Base-by-base conservation (phyloP, 805 yeast genomes). In the Candida fluviatilis region DNA sequence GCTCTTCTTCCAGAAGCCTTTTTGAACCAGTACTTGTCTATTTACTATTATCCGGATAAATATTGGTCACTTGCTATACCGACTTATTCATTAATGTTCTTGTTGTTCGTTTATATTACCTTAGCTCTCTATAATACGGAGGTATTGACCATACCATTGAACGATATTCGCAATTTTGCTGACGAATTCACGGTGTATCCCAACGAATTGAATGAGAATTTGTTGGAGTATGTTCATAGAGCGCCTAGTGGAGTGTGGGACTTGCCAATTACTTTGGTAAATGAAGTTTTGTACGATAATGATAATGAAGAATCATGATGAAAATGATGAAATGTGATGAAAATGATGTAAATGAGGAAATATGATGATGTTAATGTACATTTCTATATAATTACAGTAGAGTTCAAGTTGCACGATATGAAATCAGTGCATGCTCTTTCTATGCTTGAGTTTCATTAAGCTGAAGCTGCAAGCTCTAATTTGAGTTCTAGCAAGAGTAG, bases 61-160 rank as follows among this genome's bases (percentile, higher is more conserved):
- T 84, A 90, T 80, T 93, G 98, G 99, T 82, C 95, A 2, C 55
- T 85, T 25, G 84, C 87, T 1, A 58, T 85, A 2, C 95, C 96
- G 3, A 70, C 86, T 11, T 77, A 76, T 47, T 70, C 82, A 4
- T 60, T 91, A 21, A 78, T 86, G 71, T 57, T 71, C 8, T 80
- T 90, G 88, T 61, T 81, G 13, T 89, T 77, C 52, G 75, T 73
- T 0, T 91, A 90, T 56, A 65, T 84, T 2, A 86, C 81, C 7
- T 60, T 90, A 31, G 79, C 81, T 1, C 58, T 80, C 29, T 88
- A 84, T 65, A 85, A 86, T 49, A 75, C 78, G n/a, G 97, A 91
- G 54, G 72, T 79, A 12, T 69, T 79, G 48, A 83, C 96, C 0
- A 66, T 73, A 1, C 63, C 70, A 2, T 60, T 86, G 33, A 71